Evolutionary conservation across 139 green algal species (phyloP).

Genomic region (Closterium sp.): DNA sequence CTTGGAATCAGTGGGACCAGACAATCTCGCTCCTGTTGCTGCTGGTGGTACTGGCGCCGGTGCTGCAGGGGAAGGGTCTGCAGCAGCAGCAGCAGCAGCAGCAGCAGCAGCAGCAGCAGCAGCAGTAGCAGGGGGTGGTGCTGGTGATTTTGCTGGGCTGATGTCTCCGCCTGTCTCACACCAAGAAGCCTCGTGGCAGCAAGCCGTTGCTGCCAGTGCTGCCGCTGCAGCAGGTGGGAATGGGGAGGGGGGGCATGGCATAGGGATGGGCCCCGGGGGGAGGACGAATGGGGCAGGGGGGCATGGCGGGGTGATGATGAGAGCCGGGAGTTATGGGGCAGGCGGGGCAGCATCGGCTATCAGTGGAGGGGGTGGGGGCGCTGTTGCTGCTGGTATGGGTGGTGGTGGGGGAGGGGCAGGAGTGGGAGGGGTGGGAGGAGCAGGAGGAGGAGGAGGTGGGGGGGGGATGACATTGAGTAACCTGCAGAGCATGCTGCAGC

Average conservation of each 20-base stretch:
- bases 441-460: too few relatives aligned
- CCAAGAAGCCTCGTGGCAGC: not conserved
- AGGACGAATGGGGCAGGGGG: too few relatives aligned
- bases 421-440: too few relatives aligned
- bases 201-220: not conserved
- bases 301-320: not conserved
- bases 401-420: not conserved
- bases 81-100: slow-evolving; percentile 15
- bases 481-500: not conserved
- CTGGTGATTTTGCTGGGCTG: not conserved
- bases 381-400: not conserved
- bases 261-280: not conserved
- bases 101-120: slow-evolving; percentile 3
- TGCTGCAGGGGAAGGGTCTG: not conserved
- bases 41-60: not conserved
- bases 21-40: not conserved
- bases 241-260: not conserved
- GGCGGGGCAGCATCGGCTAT: not conserved
- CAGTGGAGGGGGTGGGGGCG: not conserved
- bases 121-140: not conserved
- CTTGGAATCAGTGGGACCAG: not conserved
- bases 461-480: not conserved
- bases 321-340: not conserved
- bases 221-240: too few relatives aligned
- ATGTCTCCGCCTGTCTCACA: not conserved